phyloP scores from a whole-genome alignment of 2,329 filamentous ascomycete genomes.

The Herpotrichia juniperi region DNA sequence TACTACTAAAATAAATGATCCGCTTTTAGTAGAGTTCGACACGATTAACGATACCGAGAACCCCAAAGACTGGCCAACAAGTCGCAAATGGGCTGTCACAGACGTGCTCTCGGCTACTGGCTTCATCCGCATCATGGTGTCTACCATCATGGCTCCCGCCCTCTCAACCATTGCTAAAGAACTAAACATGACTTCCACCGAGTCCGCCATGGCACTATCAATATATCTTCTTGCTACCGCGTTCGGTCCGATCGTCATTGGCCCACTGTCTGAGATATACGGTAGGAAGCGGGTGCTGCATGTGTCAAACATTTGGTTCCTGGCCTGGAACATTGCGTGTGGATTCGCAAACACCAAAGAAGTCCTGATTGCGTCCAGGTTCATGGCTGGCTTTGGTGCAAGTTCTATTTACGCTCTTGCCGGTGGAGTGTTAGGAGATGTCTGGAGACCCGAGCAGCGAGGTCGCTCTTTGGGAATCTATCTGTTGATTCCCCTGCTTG shows the following conservation, averaged over 20 bases:
- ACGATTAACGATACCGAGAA: conserved; percentile 51
- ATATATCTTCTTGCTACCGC: conserved; percentile 36
- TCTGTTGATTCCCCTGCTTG: conserved; percentile 28
- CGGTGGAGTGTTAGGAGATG: conserved; percentile 29
- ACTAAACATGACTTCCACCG: conserved; percentile 26
- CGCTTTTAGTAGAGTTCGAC: conserved; percentile 1
- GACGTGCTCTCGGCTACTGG: conserved; percentile 21
- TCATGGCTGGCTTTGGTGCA: conserved; percentile 33
- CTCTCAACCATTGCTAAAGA: conserved; percentile 26
- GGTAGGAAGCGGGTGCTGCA: conserved; percentile 29
- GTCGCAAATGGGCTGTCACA: conserved; percentile 4
- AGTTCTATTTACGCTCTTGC: conserved; percentile 29
- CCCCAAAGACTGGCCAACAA: conserved; percentile 20
- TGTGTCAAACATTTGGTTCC: conserved; percentile 29
- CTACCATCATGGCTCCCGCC: conserved; percentile 37
- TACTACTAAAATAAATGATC: not conserved
- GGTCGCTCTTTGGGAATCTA: conserved; percentile 27
- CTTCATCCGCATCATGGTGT: conserved; percentile 39
- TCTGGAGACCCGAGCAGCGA: conserved; percentile 31
- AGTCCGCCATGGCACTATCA: conserved; percentile 31
- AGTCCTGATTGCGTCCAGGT: conserved; percentile 27
- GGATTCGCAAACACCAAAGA: conserved; percentile 31
- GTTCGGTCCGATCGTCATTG: conserved; percentile 34
- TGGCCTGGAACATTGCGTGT: conserved; percentile 33
- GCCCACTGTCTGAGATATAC: conserved; percentile 36